Evolutionary conservation across 1,284 basidiomycete genomes (phyloP), one percentile per base, ranked within the genome.

Genomic region (Pseudozyma pruni): DNA sequence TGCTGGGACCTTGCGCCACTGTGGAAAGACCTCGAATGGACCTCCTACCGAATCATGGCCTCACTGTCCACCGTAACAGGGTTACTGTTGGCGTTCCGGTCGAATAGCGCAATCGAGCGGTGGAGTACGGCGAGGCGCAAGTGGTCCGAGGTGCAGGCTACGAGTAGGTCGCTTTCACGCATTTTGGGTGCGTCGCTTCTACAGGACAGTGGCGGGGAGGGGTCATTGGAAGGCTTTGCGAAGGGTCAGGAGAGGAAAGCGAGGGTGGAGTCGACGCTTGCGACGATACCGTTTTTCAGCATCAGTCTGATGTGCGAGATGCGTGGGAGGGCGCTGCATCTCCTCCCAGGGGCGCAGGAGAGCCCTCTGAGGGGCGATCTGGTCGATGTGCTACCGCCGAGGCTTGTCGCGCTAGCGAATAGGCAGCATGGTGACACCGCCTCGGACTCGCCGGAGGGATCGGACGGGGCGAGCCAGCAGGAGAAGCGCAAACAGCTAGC

Each of bases 281-380:
- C 68, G 1, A 44, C 54, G 0, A 23, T 72, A 1, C 58, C 58
- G 1, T 72, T 72, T 48, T 72, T 72, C 60, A 64, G 58, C 43
- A 62, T 72, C 31, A 44, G 49, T 19, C 39, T 72, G n/a, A 66
- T 72, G 68, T 48, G 42, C 43, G 53, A 72, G 37, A 66, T 72
- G 57, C 61, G 68, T 2, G 68, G 61, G 2, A 44, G 44, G 0
- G 13, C 46, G 2, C 34, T 71, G 32, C 35, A 58, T 17, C 43
- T 67, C 4, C 38, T 46, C 22, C 23, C 40, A 3, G 29, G 23
- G 13, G 23, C 25, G n/a, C 23, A 40, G 5, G 29, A 35, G 23
- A 32, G 43, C 22, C 34, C 63, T 0, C 32, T 69, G 31, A 35
- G 55, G 11, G 17, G 25, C 9, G 66, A 69, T 20, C 22, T 69